These are phyloP conservation scores for Hypomontagnella submonticulosa DNA, from an alignment of 495 filamentous ascomycete species.

Conservation along the genomic window DNA sequence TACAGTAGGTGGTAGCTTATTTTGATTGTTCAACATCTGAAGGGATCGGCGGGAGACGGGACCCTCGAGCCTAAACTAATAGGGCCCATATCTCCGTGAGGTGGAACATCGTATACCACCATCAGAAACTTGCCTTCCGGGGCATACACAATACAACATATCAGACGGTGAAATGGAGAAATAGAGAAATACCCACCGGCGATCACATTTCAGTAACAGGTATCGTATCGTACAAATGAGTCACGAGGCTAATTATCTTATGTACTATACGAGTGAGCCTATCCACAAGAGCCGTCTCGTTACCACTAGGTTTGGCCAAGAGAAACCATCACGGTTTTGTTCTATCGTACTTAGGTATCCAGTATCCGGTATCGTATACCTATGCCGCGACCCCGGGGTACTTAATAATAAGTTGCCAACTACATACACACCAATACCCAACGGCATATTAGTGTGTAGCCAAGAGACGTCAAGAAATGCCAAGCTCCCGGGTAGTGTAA, in stretches of 20 bases:
- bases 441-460: constrained; percentile 19
- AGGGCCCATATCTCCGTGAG: constrained; percentile 40
- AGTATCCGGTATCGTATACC: constrained; percentile 5
- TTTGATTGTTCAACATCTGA: constrained; percentile 17
- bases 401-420: constrained; percentile 17
- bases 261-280: background rate
- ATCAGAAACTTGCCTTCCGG: constrained; percentile 32
- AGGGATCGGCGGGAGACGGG: constrained; percentile 21
- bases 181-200: constrained; percentile 31
- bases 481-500: constrained; percentile 34
- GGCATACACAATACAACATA: constrained; percentile 19
- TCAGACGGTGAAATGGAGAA: constrained; percentile 27
- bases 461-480: constrained; percentile 43
- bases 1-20: constrained; percentile 39
- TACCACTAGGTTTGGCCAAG: background rate
- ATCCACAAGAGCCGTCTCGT: constrained; percentile 3
- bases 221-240: constrained; percentile 1
- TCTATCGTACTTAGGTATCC: background rate
- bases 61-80: constrained; percentile 43
- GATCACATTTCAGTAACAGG: constrained; percentile 21
- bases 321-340: constrained; percentile 2
- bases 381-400: constrained; percentile 19
- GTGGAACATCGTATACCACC: constrained; percentile 41
- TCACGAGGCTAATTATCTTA: constrained; percentile 18
- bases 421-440: constrained; percentile 11